These are phyloP conservation scores for Tetradesmus lagerheimii DNA, from an alignment of 139 green algal genomes.

Conservation along the genomic window DNA sequence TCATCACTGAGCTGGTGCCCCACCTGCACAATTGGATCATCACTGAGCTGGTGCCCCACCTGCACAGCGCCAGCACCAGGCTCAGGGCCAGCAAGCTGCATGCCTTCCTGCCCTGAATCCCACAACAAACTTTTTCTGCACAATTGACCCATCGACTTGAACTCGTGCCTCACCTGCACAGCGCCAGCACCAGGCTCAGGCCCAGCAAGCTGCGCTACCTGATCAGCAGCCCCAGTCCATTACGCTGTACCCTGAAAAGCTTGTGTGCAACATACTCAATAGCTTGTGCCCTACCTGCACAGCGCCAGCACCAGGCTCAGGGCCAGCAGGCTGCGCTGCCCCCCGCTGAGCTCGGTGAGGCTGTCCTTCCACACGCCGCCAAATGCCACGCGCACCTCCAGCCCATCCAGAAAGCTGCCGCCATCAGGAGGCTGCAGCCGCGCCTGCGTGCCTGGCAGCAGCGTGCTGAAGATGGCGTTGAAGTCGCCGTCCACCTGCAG, in stretches of 20 bases:
- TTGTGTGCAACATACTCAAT: no score
- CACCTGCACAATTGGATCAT: no score
- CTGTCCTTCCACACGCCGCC: constrained; percentile 98
- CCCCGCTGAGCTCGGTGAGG: constrained; percentile 96
- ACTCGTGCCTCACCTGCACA: constrained; percentile 87
- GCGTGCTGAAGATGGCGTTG: constrained; percentile 96
- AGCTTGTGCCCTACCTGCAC: constrained; percentile 76
- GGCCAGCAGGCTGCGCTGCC: constrained; percentile 96
- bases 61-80: constrained; percentile 94
- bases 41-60: no score
- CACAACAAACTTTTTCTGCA: no score
- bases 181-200: constrained; percentile 93
- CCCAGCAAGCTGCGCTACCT: constrained; percentile 97
- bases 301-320: constrained; percentile 96
- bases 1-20: no score
- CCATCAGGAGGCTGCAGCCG: constrained; percentile 95
- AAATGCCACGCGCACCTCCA: constrained; percentile 88
- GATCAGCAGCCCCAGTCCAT: constrained; percentile 70
- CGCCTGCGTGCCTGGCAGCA: constrained; percentile 94
- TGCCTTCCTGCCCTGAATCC: no score
- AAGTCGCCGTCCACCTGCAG: constrained; percentile 89
- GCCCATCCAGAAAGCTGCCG: constrained; percentile 81
- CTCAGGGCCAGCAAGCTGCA: constrained; percentile 95
- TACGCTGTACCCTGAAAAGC: neutral
- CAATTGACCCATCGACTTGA: no score